Base-by-base conservation (phyloP, 2,329 filamentous ascomycete genomes). In the Emergomyces orientalis region DNA sequence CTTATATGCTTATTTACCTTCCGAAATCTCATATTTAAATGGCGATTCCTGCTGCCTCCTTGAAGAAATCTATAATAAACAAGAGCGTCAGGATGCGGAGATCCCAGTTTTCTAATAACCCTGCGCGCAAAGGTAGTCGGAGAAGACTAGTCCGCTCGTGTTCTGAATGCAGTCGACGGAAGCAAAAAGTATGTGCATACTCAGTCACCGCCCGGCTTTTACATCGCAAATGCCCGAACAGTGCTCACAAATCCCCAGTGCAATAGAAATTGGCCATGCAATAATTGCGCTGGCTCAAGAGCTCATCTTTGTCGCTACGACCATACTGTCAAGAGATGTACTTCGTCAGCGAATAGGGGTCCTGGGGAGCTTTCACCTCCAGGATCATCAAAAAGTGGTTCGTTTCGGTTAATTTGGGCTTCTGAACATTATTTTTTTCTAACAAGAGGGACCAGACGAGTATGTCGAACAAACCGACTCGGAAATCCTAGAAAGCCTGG, bases 301-400 rank as follows among this genome's bases (percentile, higher is more conserved):
- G 57, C 57, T 30, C 57, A 59, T 59, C 57, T 59, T 32, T 59
- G 57, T 47, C 57, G 57, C 43, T 59, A 59, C 19, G 57, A 59
- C 30, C 57, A 59, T 47, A 59, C 57, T 32, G 41, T 47, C 17
- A 59, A 49, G 30, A 19, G 57, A 32, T 45, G 25, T 47, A 59
- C 57, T 19, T 25, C 57, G 19, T 45, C 43, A 3, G 9, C 41
- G 30, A 45, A 34, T 45, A 59, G 27, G 27, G 30, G 57, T 19
- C 19, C 57, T 19, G 57, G 27, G 11, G 57, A 59, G 19, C 17
- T 49, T 13, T 59, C 57, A 47, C 57, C 57, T 59, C 57, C 57
- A 49, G 49, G 57, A 25, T 59, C 41, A 30, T 32, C 25, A 47
- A 58, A 25, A 14, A 32, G 27, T 32, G 39, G 39, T 59, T 59